phyloP scores from a whole-genome alignment of 495 filamentous ascomycete genomes.

The Neurospora hispaniola region DNA sequence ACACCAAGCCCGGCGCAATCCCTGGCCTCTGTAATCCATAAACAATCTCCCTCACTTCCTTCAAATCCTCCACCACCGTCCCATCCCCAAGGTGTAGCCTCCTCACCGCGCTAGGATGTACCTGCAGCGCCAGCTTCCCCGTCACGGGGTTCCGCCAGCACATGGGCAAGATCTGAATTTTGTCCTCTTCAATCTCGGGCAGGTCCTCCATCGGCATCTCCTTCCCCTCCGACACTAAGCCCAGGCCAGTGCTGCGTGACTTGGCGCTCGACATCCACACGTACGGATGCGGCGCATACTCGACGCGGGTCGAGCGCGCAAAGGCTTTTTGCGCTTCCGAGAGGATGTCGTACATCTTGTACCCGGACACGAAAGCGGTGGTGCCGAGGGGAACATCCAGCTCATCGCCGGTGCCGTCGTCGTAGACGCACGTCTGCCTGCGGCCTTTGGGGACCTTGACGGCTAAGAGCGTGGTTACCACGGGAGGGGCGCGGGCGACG shows the following conservation, averaged over 20 bases:
- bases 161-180: conserved; percentile 61
- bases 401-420: conserved; percentile 58
- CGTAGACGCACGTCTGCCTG: conserved; percentile 54
- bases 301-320: conserved; percentile 49
- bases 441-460: conserved; percentile 55
- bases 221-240: conserved; percentile 48
- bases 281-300: conserved; percentile 69
- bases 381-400: conserved; percentile 60
- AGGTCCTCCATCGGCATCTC: conserved; percentile 48
- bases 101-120: conserved; percentile 57
- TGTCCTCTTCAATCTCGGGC: conserved; percentile 49
- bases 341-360: conserved; percentile 52
- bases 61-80: conserved; percentile 52
- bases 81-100: conserved; percentile 54
- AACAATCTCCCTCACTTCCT: conserved; percentile 53
- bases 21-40: conserved; percentile 60
- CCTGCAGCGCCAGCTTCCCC: conserved; percentile 54
- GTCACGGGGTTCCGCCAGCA: conserved; percentile 63
- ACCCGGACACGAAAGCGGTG: conserved; percentile 62
- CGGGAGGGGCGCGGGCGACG: conserved; percentile 45
- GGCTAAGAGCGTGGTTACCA: conserved; percentile 58
- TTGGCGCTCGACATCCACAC: conserved; percentile 63
- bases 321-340: conserved; percentile 56
- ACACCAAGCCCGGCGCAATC: conserved; percentile 55
- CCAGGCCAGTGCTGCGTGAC: conserved; percentile 55